These are phyloP conservation scores for Domatiomyces globalis DNA, from an alignment of 2,329 filamentous ascomycete species.

Conservation along the genomic window DNA sequence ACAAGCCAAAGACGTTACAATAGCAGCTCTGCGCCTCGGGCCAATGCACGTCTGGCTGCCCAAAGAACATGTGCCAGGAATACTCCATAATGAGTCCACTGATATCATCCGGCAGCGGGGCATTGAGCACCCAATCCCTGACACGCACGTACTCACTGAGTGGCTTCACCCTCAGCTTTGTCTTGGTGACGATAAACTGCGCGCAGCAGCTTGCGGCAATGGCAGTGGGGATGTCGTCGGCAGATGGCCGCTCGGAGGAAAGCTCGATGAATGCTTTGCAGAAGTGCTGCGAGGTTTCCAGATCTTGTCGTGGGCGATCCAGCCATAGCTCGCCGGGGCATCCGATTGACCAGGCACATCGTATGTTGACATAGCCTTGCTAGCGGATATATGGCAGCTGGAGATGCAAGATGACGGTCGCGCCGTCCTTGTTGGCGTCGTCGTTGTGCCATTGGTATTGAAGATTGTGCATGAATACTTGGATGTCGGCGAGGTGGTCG, in stretches of 20 bases:
- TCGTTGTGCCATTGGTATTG: conserved; percentile 31
- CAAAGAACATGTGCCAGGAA: conserved; percentile 49
- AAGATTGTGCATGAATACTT: conserved; percentile 29
- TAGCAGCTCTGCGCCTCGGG: conserved; percentile 49
- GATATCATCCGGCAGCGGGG: conserved; percentile 33
- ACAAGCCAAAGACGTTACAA: conserved; percentile 52
- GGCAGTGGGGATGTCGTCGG: background rate
- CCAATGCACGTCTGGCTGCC: conserved; percentile 44
- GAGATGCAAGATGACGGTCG: conserved; percentile 35
- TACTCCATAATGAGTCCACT: conserved; percentile 44
- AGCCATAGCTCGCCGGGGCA: conserved; percentile 44
- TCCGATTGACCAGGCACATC: conserved; percentile 43
- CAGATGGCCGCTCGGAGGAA: conserved; percentile 26
- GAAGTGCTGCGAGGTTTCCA: conserved; percentile 30
- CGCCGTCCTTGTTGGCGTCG: conserved; percentile 27
- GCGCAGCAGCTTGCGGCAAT: conserved; percentile 33
- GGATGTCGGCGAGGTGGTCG: conserved; percentile 26
- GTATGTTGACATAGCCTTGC: conserved; percentile 45
- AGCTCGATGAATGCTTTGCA: conserved; percentile 32
- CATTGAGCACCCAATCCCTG: conserved; percentile 36
- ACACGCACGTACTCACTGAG: conserved; percentile 36
- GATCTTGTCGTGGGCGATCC: conserved; percentile 28
- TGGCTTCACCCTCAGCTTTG: conserved; percentile 33
- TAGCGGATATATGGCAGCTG: conserved; percentile 37
- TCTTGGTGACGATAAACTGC: conserved; percentile 39